Base-by-base conservation (phyloP, 495 filamentous ascomycete genomes). In the Lophiostoma macrostomum region DNA sequence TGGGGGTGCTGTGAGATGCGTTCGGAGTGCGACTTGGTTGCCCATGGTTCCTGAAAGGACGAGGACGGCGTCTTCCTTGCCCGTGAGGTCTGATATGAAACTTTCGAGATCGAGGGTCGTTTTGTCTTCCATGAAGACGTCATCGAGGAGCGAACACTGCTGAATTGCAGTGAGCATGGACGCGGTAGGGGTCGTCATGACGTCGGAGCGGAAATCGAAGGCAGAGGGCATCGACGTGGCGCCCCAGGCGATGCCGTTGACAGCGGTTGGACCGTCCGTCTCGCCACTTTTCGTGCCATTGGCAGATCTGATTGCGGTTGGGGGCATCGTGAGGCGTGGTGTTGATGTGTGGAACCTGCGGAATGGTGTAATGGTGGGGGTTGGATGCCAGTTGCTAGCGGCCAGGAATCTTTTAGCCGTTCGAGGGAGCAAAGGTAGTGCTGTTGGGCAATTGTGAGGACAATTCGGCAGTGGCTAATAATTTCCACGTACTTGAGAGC, bases 41-140 rank as follows among this genome's bases (percentile, higher is more conserved):
- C 85, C 91, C 88, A 95, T 94, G 14, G 91, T 96, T 3, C 91
- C 91, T 0, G 85, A 90, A 40, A 93, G 73, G 19, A 95, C 89
- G 35, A 96, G 80, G 0, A 91, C 73, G 0, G 78, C 83, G 25
- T 81, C 82, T 50, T 87, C 80, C 64, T 93, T 88, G 56, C 77
- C 77, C 2, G 88, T 82, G 4, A 91, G 75, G 24, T 73, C 66
- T 23, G 88, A 85, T 18, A 93, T 73, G 56, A 85, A 82, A 28
- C 73, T 64, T 67, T 73, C 85, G 31, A 96, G 80, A 44, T 78
- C 73, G 32, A 74, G 80, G 22, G 91, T 95, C 0, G 87, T 89
- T 0, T 81, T 76, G 67, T 95, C 91, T 69, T 91, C 87, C 34
- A 74, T 58, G 68, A 91, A 91, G 56, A 95, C 88, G 57, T 95